Base-by-base conservation (phyloP, 2,329 filamentous ascomycete genomes). In the Reticulascus tulasneorum region DNA sequence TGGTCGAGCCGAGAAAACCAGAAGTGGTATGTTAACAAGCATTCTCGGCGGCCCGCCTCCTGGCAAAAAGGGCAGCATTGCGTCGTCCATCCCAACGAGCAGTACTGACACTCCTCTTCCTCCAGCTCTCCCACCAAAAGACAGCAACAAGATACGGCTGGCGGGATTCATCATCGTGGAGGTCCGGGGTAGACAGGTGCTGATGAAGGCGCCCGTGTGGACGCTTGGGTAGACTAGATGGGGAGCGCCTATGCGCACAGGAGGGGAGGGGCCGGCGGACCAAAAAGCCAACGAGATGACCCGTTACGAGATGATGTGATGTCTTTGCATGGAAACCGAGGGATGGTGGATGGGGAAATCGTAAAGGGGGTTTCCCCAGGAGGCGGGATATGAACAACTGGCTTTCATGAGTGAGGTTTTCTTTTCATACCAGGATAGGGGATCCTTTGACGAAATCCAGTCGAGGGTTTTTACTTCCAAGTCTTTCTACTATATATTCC, bases 121-220 rank as follows among this genome's bases (percentile, higher is more conserved):
- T 46, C 36, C 53, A 64, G 58, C 56, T 45, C 49, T 63, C 27
- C 53, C 55, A 34, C 54, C 63, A 29, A 71, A 70, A 53, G 73
- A 76, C 33, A 48, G 58, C 22, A 66, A 54, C 46, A 81, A 77
- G 47, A 78, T 91, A 37, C 78, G 86, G 26, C 84, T 90, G 56
- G 81, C 86, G 2, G 83, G 81, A 6, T 91, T 90, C 56, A 61
- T 89, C 38, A 77, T 75, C 13, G 73, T 89, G 21, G 85, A 90
- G 60, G 84, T 91, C 7, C 69, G 83, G 45, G 84, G 84, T 16
- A 76, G 84, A 41, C 86, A 86, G 60, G 81, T 89, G 30, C 64
- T 91, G 50, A 66, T 79, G 43, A 88, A 88, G 64, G 82, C 86
- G 15, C 84, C 85, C 11, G 81, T 90, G 21, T 91, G 79, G 79